Percentiles rank a stretch among this genome's conserved stretches.
Conservation (phyloP, 306 rosid genomes). For the Cicer yamashitae region DNA sequence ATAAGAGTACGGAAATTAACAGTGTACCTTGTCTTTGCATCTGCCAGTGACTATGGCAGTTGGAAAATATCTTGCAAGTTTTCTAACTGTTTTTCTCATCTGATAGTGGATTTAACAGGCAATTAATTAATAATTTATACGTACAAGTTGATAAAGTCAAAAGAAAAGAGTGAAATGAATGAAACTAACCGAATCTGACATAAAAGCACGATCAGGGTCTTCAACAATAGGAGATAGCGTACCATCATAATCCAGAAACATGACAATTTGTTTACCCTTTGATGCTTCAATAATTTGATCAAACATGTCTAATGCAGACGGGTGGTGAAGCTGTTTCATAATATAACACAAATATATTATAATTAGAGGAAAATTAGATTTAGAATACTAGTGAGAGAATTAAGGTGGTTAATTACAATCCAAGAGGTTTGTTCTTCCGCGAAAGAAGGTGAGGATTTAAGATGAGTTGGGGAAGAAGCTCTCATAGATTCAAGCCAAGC, state of each 20-base stretch:
- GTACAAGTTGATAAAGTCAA: no score
- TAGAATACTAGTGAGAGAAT: neutral
- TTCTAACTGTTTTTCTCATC: conserved; percentile 89
- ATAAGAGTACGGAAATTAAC: conserved; percentile 43
- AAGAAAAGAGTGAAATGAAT: no score
- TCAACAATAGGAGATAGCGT: conserved; percentile 91
- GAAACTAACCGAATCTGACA: conserved; percentile 66
- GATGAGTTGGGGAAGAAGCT: conserved; percentile 87
- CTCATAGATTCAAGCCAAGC: conserved; percentile 90
- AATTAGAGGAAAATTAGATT: neutral
- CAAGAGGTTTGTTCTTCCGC: conserved; percentile 63
- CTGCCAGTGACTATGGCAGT: conserved; percentile 94
- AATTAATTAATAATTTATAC: no score
- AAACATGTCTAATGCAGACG: conserved; percentile 89
- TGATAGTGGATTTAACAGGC: conserved; percentile 32
- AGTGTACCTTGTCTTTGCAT: conserved; percentile 82
- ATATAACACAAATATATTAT: neutral
- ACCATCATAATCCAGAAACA: conserved; percentile 93
- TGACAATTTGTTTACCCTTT: conserved; percentile 77
- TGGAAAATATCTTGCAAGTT: conserved; percentile 78
- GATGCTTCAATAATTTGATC: conserved; percentile 77
- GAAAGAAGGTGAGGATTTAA: conserved; percentile 60
- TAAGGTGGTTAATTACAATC: conserved; percentile 58
- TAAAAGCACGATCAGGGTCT: conserved; percentile 86
- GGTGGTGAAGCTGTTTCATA: conserved; percentile 65